Base-by-base conservation (phyloP, 768 basidiomycete genomes). In the Russula sp. region DNA sequence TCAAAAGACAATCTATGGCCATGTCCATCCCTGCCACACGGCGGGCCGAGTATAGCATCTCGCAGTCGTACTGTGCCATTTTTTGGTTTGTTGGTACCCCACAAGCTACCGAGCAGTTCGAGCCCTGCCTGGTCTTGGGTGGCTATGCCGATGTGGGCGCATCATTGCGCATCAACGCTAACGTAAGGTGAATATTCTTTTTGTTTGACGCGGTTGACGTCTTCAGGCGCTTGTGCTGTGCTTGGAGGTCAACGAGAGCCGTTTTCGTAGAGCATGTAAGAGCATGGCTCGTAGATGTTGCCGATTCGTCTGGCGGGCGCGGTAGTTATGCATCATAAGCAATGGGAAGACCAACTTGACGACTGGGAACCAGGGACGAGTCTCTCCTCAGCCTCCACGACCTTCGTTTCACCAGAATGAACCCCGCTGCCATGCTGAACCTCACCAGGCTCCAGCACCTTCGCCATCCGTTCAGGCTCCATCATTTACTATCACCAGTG, bases 21-120 rank as follows among this genome's bases (percentile, higher is more conserved):
- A 46, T 47, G 29, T 29, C 5, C 46, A 48, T 8, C 43, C 45
- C 25, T 16, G 42, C 42, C 42, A 16, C 48, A 34, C 14, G 46
- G 46, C 3, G 25, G 25, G 25, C 25, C 25, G 25, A 29, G 7
- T 20, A 11, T 25, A 49, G 29, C 4, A 32, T 8, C 16, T 32
- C 29, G 32, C 11, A 29, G 25, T 29, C 25, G 25, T 3, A 29
- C 25, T 3, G 25, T 29, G 25, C 3, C 25, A 29, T 29, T 29
- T n/a, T n/a, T n/a, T n/a, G n/a, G n/a, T 79, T 79, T 75, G 86
- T 89, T 32, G 92, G 90, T 36, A 95, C 81, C 0, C n/a, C 93
- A 91, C 65, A 81, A 83, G 25, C 75, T 78, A 3, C 81, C 70
- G 42, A 97, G 71, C 62, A 91, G n/a, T 6, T 89, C 87, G 10